Percentiles rank a stretch among this genome's conserved stretches.
phyloP scores from a whole-genome alignment of 1,139 yeast species.

The Magnusiomyces tetraspermus region DNA sequence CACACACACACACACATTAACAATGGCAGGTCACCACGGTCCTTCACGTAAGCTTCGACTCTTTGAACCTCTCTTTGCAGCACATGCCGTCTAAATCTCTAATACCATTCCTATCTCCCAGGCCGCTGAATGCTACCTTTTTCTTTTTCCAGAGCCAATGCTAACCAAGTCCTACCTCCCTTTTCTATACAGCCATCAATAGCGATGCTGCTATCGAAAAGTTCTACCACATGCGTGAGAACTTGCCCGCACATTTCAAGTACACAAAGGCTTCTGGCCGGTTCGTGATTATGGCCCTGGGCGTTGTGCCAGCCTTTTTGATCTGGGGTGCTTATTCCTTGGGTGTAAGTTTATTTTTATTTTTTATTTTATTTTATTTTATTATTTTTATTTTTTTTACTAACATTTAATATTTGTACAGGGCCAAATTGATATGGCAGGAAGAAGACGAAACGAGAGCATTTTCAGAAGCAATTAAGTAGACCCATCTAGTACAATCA shows the following conservation, averaged over 20 bases:
- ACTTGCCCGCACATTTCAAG: slow-evolving; percentile 28
- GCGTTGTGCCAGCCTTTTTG: slow-evolving; percentile 29
- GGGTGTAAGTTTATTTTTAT: slow-evolving; percentile 11
- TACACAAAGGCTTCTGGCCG: slow-evolving; percentile 27
- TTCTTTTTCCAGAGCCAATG: no score
- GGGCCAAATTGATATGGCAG: slow-evolving; percentile 26
- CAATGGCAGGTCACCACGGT: no score
- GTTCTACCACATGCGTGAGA: slow-evolving; percentile 30
- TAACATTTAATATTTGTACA: no score
- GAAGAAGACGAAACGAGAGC: slow-evolving; percentile 26
- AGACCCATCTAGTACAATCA: no score
- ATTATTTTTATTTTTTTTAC: no score
- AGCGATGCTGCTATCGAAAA: slow-evolving; percentile 26
- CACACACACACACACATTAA: no score
- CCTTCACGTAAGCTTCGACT: no score
- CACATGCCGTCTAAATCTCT: no score
- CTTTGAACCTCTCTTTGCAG: no score
- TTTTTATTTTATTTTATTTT: neutral
- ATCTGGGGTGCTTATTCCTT: slow-evolving; percentile 25
- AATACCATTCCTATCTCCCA: no score
- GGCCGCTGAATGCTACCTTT: no score
- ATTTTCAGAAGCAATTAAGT: slow-evolving; percentile 24
- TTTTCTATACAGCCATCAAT: neutral
- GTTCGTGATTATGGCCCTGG: slow-evolving; percentile 28
- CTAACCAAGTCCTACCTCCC: no score